Evolutionary conservation across 805 yeast species (phyloP).

Genomic region (Saturnispora bothae): DNA sequence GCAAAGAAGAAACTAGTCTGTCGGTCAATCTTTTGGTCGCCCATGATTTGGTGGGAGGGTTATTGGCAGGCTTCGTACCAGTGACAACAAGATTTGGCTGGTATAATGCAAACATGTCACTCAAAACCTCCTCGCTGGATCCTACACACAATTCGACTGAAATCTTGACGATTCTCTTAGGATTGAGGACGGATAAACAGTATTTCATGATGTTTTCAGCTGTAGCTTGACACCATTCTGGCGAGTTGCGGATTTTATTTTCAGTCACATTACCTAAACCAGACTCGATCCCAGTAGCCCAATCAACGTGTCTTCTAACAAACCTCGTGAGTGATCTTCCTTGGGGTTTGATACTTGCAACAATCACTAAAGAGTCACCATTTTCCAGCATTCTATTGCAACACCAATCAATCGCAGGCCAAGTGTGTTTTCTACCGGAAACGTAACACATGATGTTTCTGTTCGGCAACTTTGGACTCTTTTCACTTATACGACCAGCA

Average conservation of each 20-base stretch:
- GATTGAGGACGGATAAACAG: conserved; percentile 35
- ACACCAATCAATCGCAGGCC: conserved; percentile 75
- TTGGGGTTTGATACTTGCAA: conserved; percentile 37
- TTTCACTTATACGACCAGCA: conserved; percentile 25
- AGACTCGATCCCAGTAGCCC: conserved; percentile 5
- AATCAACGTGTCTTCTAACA: conserved; percentile 13
- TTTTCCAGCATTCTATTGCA: conserved; percentile 42
- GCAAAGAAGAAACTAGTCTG: conserved; percentile 51
- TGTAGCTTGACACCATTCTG: conserved; percentile 36
- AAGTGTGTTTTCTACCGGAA: conserved; percentile 64
- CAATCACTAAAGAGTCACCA: conserved; percentile 59
- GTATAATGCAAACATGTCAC: conserved; percentile 50
- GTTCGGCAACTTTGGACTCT: conserved; percentile 31
- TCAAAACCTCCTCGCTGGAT: conserved; percentile 42
- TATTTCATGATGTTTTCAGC: conserved; percentile 45
- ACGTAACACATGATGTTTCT: conserved; percentile 54
- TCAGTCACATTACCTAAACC: conserved; percentile 18
- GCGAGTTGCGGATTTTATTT: conserved; percentile 31
- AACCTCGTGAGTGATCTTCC: conserved; percentile 17
- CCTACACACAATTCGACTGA: conserved; percentile 56
- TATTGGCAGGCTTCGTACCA: conserved; percentile 41
- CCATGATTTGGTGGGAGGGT: conserved; percentile 49
- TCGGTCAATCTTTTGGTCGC: conserved; percentile 52
- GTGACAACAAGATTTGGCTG: conserved; percentile 49
- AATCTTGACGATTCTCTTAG: conserved; percentile 36